Percentiles rank a stretch among this genome's conserved stretches.
Conservation (phyloP, 805 yeast species). For the Candida insectorum region DNA sequence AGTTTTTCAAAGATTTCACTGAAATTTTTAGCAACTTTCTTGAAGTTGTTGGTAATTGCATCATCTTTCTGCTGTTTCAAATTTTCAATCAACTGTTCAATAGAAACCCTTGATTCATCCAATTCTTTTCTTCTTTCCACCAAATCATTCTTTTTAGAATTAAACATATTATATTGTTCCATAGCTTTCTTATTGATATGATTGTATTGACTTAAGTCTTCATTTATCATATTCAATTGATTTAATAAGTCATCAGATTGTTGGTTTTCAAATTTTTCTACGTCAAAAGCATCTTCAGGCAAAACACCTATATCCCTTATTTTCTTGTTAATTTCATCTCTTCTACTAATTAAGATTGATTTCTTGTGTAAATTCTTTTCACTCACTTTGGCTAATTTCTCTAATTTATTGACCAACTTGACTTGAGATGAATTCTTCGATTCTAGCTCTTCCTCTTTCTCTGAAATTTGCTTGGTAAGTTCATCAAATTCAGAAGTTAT, state of each 20-base stretch:
- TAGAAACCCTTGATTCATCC: conserved; percentile 65
- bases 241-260: conserved; percentile 52
- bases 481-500: conserved; percentile 25
- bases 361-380: conserved; percentile 66
- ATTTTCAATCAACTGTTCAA: conserved; percentile 64
- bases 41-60: conserved; percentile 77
- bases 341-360: conserved; percentile 53
- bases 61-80: conserved; percentile 76
- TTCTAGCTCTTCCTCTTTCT: conserved; percentile 38
- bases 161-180: conserved; percentile 75
- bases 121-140: conserved; percentile 64
- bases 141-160: conserved; percentile 67
- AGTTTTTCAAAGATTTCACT: conserved; percentile 70
- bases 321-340: conserved; percentile 68
- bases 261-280: conserved; percentile 34
- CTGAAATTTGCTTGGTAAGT: conserved; percentile 25
- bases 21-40: conserved; percentile 72
- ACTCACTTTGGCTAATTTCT: conserved; percentile 56
- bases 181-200: conserved; percentile 88
- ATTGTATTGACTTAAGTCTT: conserved; percentile 56
- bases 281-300: conserved; percentile 76
- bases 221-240: conserved; percentile 52
- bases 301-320: conserved; percentile 84
- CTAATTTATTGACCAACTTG: conserved; percentile 51
- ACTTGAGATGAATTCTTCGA: conserved; percentile 58